phyloP scores from a whole-genome alignment of 306 rosid species.

The Ormosia semicastrata region DNA sequence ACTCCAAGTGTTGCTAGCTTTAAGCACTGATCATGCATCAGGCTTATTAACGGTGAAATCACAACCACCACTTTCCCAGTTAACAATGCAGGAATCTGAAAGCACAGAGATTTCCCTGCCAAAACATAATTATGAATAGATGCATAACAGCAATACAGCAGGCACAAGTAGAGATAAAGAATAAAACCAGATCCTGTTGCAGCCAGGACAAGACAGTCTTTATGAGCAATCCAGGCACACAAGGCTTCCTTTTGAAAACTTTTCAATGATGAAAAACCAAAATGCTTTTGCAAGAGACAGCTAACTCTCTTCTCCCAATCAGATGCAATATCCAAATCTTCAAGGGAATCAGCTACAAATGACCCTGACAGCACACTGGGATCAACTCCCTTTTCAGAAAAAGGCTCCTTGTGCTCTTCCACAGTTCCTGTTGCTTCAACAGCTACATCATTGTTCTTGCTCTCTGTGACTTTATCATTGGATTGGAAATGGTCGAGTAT shows the following conservation, averaged over 20 bases:
- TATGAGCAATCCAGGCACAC: constrained; percentile 61
- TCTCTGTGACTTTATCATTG: constrained; percentile 22
- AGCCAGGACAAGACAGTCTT: constrained; percentile 84
- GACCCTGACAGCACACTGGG: constrained; percentile 13
- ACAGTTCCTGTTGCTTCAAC: constrained; percentile 20
- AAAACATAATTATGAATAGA: constrained; percentile 23
- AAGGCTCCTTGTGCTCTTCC: constrained; percentile 34
- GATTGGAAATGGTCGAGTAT: constrained; percentile 63
- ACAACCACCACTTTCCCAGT: constrained; percentile 96
- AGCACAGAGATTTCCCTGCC: constrained; percentile 90
- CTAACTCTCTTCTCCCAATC: constrained; percentile 59
- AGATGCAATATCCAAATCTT: constrained; percentile 22
- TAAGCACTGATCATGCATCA: constrained; percentile 97
- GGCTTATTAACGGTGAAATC: constrained; percentile 89
- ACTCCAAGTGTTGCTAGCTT: constrained; percentile 71
- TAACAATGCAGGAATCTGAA: constrained; percentile 89
- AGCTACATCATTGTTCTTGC: constrained; percentile 15
- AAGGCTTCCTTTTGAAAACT: constrained; percentile 85
- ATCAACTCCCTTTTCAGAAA: constrained; percentile 10
- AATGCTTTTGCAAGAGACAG: constrained; percentile 61
- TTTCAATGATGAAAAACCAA: constrained; percentile 63
- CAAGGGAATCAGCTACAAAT: neutral
- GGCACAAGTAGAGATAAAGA: constrained; percentile 2
- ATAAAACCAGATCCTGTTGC: constrained; percentile 89
- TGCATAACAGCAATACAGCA: constrained; percentile 6